Evolutionary conservation across 208 protist genomes (phyloP).

Genomic region (Trypanosoma grayi): DNA sequence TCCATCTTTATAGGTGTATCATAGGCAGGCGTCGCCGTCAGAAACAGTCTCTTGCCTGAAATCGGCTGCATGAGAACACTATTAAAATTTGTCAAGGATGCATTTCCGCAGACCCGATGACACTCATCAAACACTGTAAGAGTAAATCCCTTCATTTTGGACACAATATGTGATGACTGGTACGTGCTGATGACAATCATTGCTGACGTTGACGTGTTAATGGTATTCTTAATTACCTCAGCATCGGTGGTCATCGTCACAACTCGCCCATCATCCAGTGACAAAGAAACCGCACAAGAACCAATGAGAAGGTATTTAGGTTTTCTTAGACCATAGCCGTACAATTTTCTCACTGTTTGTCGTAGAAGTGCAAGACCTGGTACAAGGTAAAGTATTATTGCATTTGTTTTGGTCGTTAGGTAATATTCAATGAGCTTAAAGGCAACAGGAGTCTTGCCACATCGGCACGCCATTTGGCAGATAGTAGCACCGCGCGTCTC

Average conservation of each 20-base stretch:
- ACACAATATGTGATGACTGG: conserved; percentile 68
- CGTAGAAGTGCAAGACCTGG: conserved; percentile 67
- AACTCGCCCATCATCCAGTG: conserved; percentile 20
- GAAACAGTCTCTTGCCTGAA: conserved; percentile 51
- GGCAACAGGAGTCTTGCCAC: conserved; percentile 77
- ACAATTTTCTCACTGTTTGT: conserved; percentile 65
- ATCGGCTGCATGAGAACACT: conserved; percentile 49
- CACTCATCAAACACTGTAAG: conserved; percentile 79
- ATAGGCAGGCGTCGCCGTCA: conserved; percentile 76
- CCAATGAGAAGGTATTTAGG: conserved; percentile 63
- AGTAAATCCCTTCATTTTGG: conserved; percentile 37
- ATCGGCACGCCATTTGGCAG: conserved; percentile 82
- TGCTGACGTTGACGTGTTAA: conserved; percentile 27
- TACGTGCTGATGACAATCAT: conserved; percentile 70
- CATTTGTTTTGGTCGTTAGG: conserved; percentile 29
- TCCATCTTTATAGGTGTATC: conserved; percentile 80
- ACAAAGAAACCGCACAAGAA: conserved; percentile 40
- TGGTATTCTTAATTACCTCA: conserved; percentile 36
- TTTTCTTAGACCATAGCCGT: conserved; percentile 49
- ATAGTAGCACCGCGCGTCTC: conserved; percentile 32
- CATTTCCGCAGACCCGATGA: conserved; percentile 76
- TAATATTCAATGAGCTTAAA: conserved; percentile 42
- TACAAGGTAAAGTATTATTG: conserved; percentile 64
- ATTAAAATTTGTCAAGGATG: conserved; percentile 61
- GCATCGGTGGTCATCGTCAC: conserved; percentile 64